phyloP scores from a whole-genome alignment of 768 basidiomycete genomes.

The Russula ochroleuca region DNA sequence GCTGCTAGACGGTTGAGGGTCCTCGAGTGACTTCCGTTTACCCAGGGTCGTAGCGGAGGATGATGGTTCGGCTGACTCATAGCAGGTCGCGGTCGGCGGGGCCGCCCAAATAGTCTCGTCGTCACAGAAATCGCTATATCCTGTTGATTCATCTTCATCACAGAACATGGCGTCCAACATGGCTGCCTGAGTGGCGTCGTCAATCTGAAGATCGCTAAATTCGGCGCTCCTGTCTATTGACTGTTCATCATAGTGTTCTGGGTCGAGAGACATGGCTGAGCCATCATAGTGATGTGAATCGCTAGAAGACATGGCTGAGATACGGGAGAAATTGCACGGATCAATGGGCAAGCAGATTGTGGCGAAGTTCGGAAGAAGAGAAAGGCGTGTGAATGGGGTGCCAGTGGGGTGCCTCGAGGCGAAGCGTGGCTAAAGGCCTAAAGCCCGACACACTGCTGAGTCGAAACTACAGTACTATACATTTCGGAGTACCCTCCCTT shows the following conservation, averaged over 20 bases:
- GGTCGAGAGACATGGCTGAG: conserved; percentile 3
- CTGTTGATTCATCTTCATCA: conserved; percentile 4
- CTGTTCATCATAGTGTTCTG: neutral
- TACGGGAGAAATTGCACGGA: neutral
- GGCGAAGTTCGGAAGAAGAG: neutral
- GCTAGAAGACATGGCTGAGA: too few relatives aligned
- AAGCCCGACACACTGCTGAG: too few relatives aligned
- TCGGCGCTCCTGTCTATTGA: neutral
- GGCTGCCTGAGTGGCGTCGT: too few relatives aligned
- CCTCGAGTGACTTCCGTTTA: conserved; percentile 19
- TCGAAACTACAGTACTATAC: neutral
- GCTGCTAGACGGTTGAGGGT: too few relatives aligned
- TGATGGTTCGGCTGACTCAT: neutral
- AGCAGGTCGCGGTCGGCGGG: neutral
- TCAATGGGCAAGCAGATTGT: neutral
- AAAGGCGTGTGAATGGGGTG: too few relatives aligned
- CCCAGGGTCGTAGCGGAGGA: conserved; percentile 1
- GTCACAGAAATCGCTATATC: conserved; percentile 20
- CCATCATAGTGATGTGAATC: neutral
- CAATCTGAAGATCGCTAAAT: too few relatives aligned
- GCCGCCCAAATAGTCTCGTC: conserved; percentile 3
- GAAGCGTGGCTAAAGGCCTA: too few relatives aligned
- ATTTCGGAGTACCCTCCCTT: neutral
- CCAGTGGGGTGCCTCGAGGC: too few relatives aligned
- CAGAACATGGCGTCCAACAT: too few relatives aligned